A percentile compares a stretch with the other conserved stretches of the same genome.
Conservation (phyloP, 1,284 basidiomycete genomes). For the Hemileia vastatrix region DNA sequence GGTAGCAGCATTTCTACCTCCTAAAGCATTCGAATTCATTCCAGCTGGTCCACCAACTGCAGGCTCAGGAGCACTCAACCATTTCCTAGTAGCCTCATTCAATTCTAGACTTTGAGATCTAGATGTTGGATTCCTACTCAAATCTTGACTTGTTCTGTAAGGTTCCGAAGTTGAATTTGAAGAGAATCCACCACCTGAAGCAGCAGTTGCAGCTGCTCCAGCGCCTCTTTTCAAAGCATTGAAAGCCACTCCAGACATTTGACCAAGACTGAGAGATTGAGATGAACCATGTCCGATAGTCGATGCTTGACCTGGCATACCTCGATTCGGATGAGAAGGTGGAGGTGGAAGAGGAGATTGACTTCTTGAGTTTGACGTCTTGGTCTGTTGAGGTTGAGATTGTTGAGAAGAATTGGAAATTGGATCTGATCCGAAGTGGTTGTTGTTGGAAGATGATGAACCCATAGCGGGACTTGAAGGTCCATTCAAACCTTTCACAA, state of each 20-base stretch:
- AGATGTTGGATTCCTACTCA: background rate
- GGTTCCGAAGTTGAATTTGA: background rate
- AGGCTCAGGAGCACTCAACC: slow-evolving; percentile 24
- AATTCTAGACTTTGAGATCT: background rate
- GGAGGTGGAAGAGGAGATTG: background rate
- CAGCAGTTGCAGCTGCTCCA: background rate
- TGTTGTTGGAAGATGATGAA: too few relatives aligned
- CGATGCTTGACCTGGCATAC: background rate
- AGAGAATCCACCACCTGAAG: background rate
- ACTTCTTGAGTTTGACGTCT: background rate
- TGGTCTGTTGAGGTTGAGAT: too few relatives aligned
- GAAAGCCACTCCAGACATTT: background rate
- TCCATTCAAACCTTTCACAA: too few relatives aligned
- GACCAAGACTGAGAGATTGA: background rate
- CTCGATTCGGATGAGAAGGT: background rate
- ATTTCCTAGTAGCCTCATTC: slow-evolving; percentile 31
- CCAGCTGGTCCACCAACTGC: background rate
- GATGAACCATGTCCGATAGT: background rate
- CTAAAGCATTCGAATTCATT: slow-evolving; percentile 14
- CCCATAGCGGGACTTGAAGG: too few relatives aligned
- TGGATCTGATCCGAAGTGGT: too few relatives aligned
- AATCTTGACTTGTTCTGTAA: background rate
- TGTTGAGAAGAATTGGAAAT: too few relatives aligned
- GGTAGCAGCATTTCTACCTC: slow-evolving; percentile 6
- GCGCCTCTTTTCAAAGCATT: slow-evolving; percentile 23